A percentile compares a stretch with the other conserved stretches of the same genome.
These are phyloP conservation scores for Phyllosticta citriasiana DNA, from an alignment of 2,329 filamentous ascomycete genomes.

Conservation along the genomic window DNA sequence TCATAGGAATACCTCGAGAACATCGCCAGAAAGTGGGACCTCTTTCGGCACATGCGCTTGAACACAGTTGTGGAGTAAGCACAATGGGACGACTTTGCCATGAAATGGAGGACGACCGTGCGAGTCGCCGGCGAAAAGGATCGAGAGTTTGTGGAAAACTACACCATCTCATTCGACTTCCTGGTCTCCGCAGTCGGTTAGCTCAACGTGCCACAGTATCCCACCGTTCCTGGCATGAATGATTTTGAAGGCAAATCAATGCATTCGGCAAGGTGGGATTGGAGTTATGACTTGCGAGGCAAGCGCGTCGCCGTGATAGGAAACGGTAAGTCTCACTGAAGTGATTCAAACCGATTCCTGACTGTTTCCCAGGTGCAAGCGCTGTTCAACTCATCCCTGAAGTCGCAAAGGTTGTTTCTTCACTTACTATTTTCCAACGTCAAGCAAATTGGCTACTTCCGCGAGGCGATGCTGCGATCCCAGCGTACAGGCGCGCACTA, in stretches of 20 bases:
- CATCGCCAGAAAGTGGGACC: slow-evolving; percentile 43
- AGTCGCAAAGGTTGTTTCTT: slow-evolving; percentile 39
- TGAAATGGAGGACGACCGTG: slow-evolving; percentile 43
- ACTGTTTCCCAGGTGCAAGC: slow-evolving; percentile 33
- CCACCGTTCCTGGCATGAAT: slow-evolving; percentile 38
- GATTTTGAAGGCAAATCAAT: slow-evolving; percentile 44
- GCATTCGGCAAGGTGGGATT: slow-evolving; percentile 52
- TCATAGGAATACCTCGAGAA: slow-evolving; percentile 42
- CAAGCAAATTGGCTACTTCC: slow-evolving; percentile 51
- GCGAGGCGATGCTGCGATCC: slow-evolving; percentile 39
- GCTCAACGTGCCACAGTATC: slow-evolving; percentile 44
- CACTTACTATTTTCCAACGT: slow-evolving; percentile 47
- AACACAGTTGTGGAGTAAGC: slow-evolving; percentile 44
- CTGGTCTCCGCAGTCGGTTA: slow-evolving; percentile 50
- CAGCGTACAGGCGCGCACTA: slow-evolving; percentile 31
- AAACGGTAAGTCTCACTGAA: slow-evolving; percentile 29
- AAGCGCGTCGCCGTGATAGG: slow-evolving; percentile 52
- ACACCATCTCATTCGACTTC: slow-evolving; percentile 46
- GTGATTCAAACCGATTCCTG: slow-evolving; percentile 17
- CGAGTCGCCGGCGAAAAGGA: slow-evolving; percentile 43
- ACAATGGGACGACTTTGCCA: slow-evolving; percentile 43
- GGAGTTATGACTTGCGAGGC: slow-evolving; percentile 43
- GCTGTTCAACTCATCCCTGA: slow-evolving; percentile 51
- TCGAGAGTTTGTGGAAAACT: slow-evolving; percentile 41
- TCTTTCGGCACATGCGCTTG: slow-evolving; percentile 50